phyloP scores from a whole-genome alignment of 768 basidiomycete genomes.

The Leccinum rimulosum region DNA sequence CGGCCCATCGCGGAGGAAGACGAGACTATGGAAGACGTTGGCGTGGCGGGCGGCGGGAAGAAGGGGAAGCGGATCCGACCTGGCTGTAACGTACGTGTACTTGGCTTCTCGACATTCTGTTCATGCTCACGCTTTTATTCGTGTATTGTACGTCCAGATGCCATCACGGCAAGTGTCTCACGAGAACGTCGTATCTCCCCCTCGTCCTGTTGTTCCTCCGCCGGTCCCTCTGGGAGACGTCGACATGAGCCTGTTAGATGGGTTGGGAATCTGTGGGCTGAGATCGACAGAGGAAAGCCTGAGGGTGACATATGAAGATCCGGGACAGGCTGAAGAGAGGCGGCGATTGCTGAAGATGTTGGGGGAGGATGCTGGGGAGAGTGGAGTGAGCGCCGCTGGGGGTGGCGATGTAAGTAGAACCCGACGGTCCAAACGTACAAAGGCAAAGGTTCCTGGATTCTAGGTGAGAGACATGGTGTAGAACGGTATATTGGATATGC shows the following conservation, averaged over 20 bases:
- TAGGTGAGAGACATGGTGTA: constrained; percentile 1
- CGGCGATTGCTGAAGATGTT: constrained; percentile 56
- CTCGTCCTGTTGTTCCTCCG: constrained; percentile 5
- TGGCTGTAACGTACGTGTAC: constrained; percentile 34
- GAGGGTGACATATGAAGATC: constrained; percentile 68
- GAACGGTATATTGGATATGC: not conserved
- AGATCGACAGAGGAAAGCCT: constrained; percentile 42
- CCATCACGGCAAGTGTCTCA: constrained; percentile 40
- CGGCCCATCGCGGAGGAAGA: constrained; percentile 48
- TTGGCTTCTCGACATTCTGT: not conserved
- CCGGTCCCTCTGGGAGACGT: constrained; percentile 19
- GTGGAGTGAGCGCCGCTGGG: not conserved
- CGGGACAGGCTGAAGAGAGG: constrained; percentile 57
- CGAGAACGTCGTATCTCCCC: constrained; percentile 20
- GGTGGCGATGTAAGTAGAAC: not conserved
- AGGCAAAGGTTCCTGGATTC: constrained; percentile 7
- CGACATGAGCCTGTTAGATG: constrained; percentile 31
- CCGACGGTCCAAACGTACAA: constrained; percentile 13
- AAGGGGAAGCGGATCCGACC: constrained; percentile 40
- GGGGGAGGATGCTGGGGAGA: constrained; percentile 20
- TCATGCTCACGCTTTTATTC: not conserved
- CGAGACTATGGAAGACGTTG: constrained; percentile 14
- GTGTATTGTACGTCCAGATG: not conserved
- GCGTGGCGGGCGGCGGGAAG: constrained; percentile 9
- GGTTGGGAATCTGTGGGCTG: constrained; percentile 12